Evolutionary conservation across 257 asterid genomes (phyloP).

Genomic region (Solanum virginianum): DNA sequence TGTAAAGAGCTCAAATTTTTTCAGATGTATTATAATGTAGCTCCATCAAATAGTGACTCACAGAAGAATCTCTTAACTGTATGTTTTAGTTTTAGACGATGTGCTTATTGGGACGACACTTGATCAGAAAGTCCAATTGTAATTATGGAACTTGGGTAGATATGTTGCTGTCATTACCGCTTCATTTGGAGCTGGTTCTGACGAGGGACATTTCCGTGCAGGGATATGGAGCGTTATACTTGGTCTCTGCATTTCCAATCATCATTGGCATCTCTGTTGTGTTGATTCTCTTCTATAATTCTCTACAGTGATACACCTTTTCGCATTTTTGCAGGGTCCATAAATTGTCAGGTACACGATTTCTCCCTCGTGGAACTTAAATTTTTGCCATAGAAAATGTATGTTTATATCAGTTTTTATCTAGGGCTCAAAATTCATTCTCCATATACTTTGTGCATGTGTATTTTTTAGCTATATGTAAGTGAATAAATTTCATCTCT

Average conservation of each 20-base stretch:
- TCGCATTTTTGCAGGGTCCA: background rate
- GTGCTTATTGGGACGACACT: background rate
- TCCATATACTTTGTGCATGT: background rate
- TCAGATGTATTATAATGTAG: background rate
- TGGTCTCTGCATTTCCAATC: slow-evolving; percentile 87
- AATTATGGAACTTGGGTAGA: background rate
- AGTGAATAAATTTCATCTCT: background rate
- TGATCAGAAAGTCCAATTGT: background rate
- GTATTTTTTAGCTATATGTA: background rate
- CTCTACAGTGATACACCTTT: slow-evolving; percentile 45
- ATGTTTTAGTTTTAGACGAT: background rate
- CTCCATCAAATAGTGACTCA: background rate
- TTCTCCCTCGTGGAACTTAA: background rate
- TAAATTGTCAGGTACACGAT: background rate
- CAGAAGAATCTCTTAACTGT: background rate
- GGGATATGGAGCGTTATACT: slow-evolving; percentile 97
- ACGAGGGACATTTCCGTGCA: slow-evolving; percentile 21
- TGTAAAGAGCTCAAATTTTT: background rate
- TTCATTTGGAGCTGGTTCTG: slow-evolving; percentile 3
- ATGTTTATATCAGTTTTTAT: too few species aligned
- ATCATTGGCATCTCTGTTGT: slow-evolving; percentile 91
- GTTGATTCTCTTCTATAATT: slow-evolving; percentile 76
- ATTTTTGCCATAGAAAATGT: background rate
- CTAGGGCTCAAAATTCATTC: background rate
- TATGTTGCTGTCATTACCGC: slow-evolving; percentile 3